These are phyloP conservation scores for Pichia eremophila DNA, from an alignment of 805 yeast genomes.

Conservation along the genomic window DNA sequence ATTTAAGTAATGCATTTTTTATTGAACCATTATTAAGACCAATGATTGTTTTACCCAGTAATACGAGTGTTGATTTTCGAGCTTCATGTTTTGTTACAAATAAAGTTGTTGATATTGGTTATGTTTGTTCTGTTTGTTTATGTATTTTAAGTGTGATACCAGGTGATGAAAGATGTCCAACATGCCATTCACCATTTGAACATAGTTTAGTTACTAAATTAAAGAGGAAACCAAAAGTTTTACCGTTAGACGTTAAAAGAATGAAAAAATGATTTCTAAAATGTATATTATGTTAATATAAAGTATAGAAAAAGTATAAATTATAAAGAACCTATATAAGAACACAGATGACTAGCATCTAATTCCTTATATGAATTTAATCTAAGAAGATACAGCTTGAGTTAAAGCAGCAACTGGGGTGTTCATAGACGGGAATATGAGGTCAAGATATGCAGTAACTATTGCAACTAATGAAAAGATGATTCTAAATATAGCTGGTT, in stretches of 20 bases:
- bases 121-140: conserved; percentile 88
- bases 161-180: conserved; percentile 62
- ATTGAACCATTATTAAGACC: conserved; percentile 77
- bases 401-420: conserved; percentile 4
- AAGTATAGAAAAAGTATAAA: too few species aligned
- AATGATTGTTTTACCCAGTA: conserved; percentile 73
- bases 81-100: conserved; percentile 92
- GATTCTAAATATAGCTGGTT: conserved; percentile 39
- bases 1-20: conserved; percentile 70
- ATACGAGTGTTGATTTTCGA: conserved; percentile 79
- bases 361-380: neutral
- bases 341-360: too few species aligned
- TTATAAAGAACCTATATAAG: too few species aligned
- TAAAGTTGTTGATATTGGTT: conserved; percentile 86
- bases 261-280: conserved; percentile 7
- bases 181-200: conserved; percentile 76
- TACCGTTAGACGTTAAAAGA: conserved; percentile 23
- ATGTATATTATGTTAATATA: neutral
- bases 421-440: conserved; percentile 37
- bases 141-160: conserved; percentile 73
- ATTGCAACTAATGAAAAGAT: conserved; percentile 39
- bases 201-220: conserved; percentile 47
- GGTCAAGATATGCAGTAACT: conserved; percentile 41
- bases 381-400: neutral
- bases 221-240: conserved; percentile 42